A percentile compares a stretch with the other conserved stretches of the same genome.
Conservation (phyloP, 495 filamentous ascomycete genomes). For the Chaetomium cochliodes region DNA sequence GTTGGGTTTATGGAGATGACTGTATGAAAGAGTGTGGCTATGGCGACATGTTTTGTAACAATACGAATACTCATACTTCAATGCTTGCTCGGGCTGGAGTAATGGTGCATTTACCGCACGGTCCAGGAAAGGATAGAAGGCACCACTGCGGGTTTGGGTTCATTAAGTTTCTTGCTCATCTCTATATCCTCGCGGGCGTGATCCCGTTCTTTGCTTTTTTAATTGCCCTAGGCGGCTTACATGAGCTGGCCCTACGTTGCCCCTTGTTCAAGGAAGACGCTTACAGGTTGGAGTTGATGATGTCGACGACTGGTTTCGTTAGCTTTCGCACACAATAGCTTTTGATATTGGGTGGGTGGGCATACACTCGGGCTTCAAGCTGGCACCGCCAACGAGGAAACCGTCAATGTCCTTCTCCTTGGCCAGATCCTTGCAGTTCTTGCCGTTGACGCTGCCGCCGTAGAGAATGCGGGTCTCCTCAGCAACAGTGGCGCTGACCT, state of each 20-base stretch:
- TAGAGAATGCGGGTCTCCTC: constrained; percentile 88
- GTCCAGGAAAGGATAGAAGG: background rate
- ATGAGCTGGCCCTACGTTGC: constrained; percentile 9
- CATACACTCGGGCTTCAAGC: constrained; percentile 96
- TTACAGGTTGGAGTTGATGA: constrained; percentile 58
- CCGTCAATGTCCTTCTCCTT: constrained; percentile 94
- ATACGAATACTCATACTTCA: constrained; percentile 9
- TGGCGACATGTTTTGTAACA: constrained; percentile 14
- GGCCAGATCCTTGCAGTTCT: constrained; percentile 93
- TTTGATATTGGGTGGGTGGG: constrained; percentile 19
- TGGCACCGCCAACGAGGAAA: constrained; percentile 96
- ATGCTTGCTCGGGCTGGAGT: background rate
- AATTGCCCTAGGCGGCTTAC: constrained; percentile 7
- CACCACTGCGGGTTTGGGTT: background rate
- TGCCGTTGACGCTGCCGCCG: constrained; percentile 93
- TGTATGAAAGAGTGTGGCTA: constrained; percentile 10
- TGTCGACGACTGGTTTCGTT: constrained; percentile 55
- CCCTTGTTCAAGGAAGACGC: background rate
- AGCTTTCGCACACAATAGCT: constrained; percentile 17
- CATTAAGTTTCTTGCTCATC: constrained; percentile 15
- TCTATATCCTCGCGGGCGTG: constrained; percentile 19
- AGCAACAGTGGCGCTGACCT: constrained; percentile 67
- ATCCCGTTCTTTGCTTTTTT: constrained; percentile 15
- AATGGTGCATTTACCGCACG: background rate
- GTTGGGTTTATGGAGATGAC: constrained; percentile 11